A percentile compares a stretch with the other conserved stretches of the same genome.
phyloP scores from a whole-genome alignment of 495 filamentous ascomycete species.

The Apiosordaria backusii region DNA sequence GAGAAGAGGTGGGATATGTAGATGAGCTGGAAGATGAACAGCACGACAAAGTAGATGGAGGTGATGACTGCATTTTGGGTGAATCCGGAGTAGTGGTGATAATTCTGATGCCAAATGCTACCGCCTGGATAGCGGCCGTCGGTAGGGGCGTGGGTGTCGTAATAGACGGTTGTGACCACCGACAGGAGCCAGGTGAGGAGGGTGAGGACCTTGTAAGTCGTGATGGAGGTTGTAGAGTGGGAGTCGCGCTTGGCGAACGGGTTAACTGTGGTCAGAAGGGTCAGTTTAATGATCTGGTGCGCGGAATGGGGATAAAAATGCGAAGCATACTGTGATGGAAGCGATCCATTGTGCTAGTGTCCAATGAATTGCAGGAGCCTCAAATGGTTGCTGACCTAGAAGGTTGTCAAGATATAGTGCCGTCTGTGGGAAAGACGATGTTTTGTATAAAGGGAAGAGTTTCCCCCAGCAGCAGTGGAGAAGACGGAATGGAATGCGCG shows the following conservation, averaged over 20 bases:
- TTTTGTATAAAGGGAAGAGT: not conserved
- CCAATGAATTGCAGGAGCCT: not conserved
- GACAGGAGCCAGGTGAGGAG: constrained; percentile 68
- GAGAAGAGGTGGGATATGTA: constrained; percentile 77
- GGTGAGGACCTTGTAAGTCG: constrained; percentile 63
- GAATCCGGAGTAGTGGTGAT: constrained; percentile 64
- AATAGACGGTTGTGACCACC: constrained; percentile 65
- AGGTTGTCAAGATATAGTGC: not conserved
- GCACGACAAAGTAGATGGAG: constrained; percentile 73
- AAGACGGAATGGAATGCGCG: not conserved
- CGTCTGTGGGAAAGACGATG: not conserved
- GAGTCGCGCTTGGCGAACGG: constrained; percentile 64
- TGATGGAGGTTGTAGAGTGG: constrained; percentile 49
- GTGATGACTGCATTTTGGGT: constrained; percentile 67
- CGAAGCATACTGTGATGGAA: constrained; percentile 37
- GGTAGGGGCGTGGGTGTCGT: constrained; percentile 58
- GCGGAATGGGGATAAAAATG: not conserved
- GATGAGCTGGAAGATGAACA: constrained; percentile 69
- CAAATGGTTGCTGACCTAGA: not conserved
- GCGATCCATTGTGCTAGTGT: constrained; percentile 38
- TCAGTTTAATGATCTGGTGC: constrained; percentile 4
- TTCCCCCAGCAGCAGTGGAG: not conserved
- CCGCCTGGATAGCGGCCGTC: constrained; percentile 54
- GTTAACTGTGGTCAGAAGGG: constrained; percentile 46
- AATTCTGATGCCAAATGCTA: constrained; percentile 68